Evolutionary conservation across 2,329 filamentous ascomycete genomes (phyloP), one percentile per base, ranked within the genome.

Genomic region (Alternaria solani): DNA sequence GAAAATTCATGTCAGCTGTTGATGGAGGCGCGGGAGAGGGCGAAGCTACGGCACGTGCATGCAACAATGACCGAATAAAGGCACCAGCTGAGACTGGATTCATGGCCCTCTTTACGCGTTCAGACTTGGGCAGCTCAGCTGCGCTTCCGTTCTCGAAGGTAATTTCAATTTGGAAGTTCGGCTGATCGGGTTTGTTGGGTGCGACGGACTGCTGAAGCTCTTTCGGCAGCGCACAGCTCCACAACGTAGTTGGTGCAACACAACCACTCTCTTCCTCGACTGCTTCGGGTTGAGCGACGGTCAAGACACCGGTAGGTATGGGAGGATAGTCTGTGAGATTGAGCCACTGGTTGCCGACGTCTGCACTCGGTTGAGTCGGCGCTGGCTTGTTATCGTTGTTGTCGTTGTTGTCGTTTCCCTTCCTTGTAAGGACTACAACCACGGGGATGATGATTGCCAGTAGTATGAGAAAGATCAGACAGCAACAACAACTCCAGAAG

Each of bases 261-360:
- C 94, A 98, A 7, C 86, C 87, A 23, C 86, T 87, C 55, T 87
- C 85, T n/a, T 87, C 81, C 2, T 85, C 80, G 0, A 86, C 85
- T 51, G 90, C 88, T 67, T 91, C 86, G 0, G 93, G 88, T 5
- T 90, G 90, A 16, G 91, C 87, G 16, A 97, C 85, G 0, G 92
- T 96, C 62, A 92, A 85, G 18, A 94, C 85, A 0, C 94, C 94
- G 0, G 91, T 94, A 2, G 92, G 92, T 71, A 97, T 92, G 0
- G 93, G 90, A 18, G 94, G 94, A 67, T 92, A 97, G 51, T 89
- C 88, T 1, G 94, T 96, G 62, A 96, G 77, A 73, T 96, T 97
- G 57, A 97, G 83, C 90, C 92, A 97, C 47, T 57, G 61, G 55
- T 66, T 65, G 4, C 62, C 55, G 36, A 66, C 52, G 26, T 57